Evolutionary conservation across 2,329 filamentous ascomycete species (phyloP).

Genomic region (Colletotrichum brevisporum): DNA sequence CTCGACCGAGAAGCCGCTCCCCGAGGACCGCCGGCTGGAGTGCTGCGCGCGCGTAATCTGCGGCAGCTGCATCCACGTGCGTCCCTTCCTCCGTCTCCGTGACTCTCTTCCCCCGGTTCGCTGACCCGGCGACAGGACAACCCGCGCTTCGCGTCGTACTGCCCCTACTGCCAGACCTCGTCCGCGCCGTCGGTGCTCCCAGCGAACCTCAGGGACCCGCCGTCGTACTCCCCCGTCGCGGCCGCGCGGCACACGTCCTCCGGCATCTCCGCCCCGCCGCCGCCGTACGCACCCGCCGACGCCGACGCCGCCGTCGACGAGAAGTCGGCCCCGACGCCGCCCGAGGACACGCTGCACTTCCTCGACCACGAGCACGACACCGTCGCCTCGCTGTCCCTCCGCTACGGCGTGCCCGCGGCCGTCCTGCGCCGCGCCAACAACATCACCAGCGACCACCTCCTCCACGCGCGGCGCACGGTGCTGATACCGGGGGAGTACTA

Average conservation of each 20-base stretch:
- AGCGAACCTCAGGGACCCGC: conserved; percentile 77
- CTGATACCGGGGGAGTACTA: conserved; percentile 81
- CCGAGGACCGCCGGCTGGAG: conserved; percentile 71
- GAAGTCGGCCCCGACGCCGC: conserved; percentile 49
- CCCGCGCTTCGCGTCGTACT: conserved; percentile 75
- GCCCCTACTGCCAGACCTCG: conserved; percentile 84
- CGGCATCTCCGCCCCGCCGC: conserved; percentile 51
- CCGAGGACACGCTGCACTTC: conserved; percentile 81
- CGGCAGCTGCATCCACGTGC: conserved; percentile 75
- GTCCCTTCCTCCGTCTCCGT: conserved; percentile 44
- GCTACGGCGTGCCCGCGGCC: conserved; percentile 77
- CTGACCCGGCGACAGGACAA: conserved; percentile 64
- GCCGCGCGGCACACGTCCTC: conserved; percentile 39
- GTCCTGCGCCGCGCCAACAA: conserved; percentile 77
- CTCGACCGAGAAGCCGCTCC: conserved; percentile 72
- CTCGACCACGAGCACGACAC: conserved; percentile 79
- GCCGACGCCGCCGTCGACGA: conserved; percentile 42
- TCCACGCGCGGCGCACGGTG: conserved; percentile 77
- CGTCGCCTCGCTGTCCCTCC: conserved; percentile 76
- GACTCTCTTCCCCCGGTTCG: conserved; percentile 1
- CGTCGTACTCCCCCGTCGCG: conserved; percentile 68
- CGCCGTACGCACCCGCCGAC: conserved; percentile 52
- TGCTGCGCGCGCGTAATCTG: conserved; percentile 83
- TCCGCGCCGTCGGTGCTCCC: conserved; percentile 68
- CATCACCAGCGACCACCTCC: conserved; percentile 78